phyloP scores from a whole-genome alignment of 2,329 filamentous ascomycete species.

The Microdochium trichocladiopsis region DNA sequence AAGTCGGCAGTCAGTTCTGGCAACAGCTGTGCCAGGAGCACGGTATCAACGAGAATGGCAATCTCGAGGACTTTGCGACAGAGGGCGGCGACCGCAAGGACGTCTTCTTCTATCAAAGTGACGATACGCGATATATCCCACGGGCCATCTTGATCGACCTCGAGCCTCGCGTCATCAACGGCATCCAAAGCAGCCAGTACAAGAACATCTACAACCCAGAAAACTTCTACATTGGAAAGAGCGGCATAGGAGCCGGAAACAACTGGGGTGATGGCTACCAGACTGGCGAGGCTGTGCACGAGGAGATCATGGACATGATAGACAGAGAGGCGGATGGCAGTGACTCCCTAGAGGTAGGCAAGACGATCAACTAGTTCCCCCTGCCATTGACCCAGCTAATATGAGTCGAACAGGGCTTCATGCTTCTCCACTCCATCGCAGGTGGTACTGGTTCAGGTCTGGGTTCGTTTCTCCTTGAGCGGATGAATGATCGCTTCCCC shows the following conservation, averaged over 20 bases:
- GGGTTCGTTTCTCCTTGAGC: constrained; percentile 88
- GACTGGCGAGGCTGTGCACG: constrained; percentile 82
- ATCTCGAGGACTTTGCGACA: constrained; percentile 94
- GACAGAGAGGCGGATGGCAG: constrained; percentile 97
- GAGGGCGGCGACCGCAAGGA: constrained; percentile 97
- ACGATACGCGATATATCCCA: constrained; percentile 97
- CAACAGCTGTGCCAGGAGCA: constrained; percentile 97
- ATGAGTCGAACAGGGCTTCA: constrained; percentile 63
- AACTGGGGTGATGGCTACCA: constrained; percentile 98
- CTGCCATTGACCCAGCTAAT: constrained; percentile 9
- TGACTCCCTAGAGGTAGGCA: constrained; percentile 79
- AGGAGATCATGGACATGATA: constrained; percentile 99
- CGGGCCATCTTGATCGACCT: constrained; percentile 92
- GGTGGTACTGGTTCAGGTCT: constrained; percentile 95
- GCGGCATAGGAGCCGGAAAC: constrained; percentile 89
- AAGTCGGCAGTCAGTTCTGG: constrained; percentile 97
- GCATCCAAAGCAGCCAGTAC: constrained; percentile 89
- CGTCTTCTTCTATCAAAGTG: constrained; percentile 99
- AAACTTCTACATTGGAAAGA: constrained; percentile 95
- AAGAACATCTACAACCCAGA: constrained; percentile 99
- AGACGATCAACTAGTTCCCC: not conserved
- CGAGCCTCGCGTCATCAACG: constrained; percentile 87
- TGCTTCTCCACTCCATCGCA: constrained; percentile 97
- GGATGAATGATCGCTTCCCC: constrained; percentile 93
- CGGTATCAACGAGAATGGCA: constrained; percentile 94